phyloP scores from a whole-genome alignment of 2,329 filamentous ascomycete genomes.

The Hypoxylon sp. region DNA sequence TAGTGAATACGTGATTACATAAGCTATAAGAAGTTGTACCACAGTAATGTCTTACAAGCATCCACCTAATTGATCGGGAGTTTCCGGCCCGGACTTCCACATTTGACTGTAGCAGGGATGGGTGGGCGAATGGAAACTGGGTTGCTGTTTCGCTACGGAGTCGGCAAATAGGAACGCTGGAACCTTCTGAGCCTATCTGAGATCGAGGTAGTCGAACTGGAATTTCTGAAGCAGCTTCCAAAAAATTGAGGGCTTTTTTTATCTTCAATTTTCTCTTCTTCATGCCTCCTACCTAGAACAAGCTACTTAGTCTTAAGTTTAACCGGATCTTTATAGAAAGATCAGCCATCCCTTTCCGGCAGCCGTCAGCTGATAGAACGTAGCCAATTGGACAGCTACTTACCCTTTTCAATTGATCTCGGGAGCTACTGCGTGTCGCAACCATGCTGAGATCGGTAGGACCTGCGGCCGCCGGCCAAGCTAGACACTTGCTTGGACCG shows the following conservation, averaged over 20 bases:
- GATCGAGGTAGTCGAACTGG: constrained; percentile 19
- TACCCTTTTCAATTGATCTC: constrained; percentile 32
- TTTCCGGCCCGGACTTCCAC: constrained; percentile 38
- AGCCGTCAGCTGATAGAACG: constrained; percentile 35
- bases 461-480: constrained; percentile 54
- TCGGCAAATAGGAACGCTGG: constrained; percentile 40
- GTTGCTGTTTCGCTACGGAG: constrained; percentile 30
- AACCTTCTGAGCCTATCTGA: constrained; percentile 23
- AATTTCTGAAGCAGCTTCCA: constrained; percentile 33
- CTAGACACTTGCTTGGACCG: constrained; percentile 54
- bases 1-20: neutral
- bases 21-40: neutral
- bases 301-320: constrained; percentile 26
- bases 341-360: constrained; percentile 25
- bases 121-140: constrained; percentile 32
- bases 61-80: constrained; percentile 31
- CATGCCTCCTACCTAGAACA: constrained; percentile 15
- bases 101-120: constrained; percentile 31
- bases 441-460: constrained; percentile 58
- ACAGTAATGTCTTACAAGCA: neutral
- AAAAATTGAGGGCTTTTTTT: constrained; percentile 43
- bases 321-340: constrained; percentile 27
- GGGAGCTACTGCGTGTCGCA: constrained; percentile 33
- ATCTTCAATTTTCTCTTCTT: constrained; percentile 20
- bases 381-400: constrained; percentile 39